phyloP scores from a whole-genome alignment of 768 basidiomycete genomes.

The Tylopilus plumbeoviolaceoides region DNA sequence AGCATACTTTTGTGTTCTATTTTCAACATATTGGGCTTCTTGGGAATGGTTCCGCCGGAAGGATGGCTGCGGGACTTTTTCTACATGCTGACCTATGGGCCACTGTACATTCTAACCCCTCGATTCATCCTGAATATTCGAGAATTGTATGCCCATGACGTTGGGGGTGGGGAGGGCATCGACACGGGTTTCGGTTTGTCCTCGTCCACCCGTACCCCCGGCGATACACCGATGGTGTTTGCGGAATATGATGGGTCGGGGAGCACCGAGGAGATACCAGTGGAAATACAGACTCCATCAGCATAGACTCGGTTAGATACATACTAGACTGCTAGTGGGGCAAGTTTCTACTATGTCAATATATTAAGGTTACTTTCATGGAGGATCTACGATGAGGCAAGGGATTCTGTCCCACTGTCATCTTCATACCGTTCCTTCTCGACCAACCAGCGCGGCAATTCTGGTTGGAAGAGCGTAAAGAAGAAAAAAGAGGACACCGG shows the following conservation, averaged over 20 bases:
- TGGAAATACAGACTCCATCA: too few species aligned
- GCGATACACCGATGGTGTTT: background rate
- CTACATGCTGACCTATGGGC: background rate
- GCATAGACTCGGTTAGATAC: too few species aligned
- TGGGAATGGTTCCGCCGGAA: background rate
- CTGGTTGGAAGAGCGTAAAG: too few species aligned
- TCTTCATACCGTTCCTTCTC: too few species aligned
- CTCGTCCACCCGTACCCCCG: background rate
- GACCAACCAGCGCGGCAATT: too few species aligned
- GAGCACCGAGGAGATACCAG: background rate
- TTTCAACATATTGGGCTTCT: background rate
- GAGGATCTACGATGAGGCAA: too few species aligned
- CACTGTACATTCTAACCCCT: background rate
- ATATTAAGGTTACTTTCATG: too few species aligned
- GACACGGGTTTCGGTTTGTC: background rate
- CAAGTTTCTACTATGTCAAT: too few species aligned
- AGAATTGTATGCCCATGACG: background rate
- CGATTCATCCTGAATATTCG: background rate
- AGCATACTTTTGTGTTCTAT: background rate
- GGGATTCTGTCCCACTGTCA: too few species aligned
- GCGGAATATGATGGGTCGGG: background rate
- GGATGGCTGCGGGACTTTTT: background rate
- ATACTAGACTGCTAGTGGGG: too few species aligned
- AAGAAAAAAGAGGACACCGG: too few species aligned
- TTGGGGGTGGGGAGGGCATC: background rate